Percentiles rank a stretch among this genome's conserved stretches.
phyloP scores from a whole-genome alignment of 148 eudicot species.

The Persicaria tinctoria region DNA sequence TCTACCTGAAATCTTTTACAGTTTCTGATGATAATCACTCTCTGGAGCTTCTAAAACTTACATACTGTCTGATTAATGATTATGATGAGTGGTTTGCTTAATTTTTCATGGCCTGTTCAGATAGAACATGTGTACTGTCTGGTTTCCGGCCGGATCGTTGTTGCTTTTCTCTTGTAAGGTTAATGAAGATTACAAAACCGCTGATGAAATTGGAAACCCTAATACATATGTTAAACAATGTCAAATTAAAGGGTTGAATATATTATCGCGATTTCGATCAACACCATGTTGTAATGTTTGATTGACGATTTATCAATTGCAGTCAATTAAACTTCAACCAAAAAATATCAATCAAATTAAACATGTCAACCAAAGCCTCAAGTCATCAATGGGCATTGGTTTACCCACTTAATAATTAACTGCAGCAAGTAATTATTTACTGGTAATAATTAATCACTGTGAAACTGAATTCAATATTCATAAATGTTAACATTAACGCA shows the following conservation, averaged over 20 bases:
- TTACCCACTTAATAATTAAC: neutral
- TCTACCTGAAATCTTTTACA: neutral
- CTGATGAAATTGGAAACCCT: neutral
- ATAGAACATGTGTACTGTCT: no score
- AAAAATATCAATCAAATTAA: neutral
- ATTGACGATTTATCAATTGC: neutral
- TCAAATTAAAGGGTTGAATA: neutral
- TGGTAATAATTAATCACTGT: neutral
- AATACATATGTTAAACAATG: neutral
- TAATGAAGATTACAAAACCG: no score
- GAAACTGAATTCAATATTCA: neutral
- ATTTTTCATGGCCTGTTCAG: no score
- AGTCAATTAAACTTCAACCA: neutral
- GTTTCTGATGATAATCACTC: neutral
- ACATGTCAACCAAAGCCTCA: neutral
- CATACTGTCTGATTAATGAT: no score
- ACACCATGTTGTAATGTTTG: neutral
- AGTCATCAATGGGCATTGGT: neutral
- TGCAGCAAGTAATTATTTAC: neutral
- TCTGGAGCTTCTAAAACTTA: neutral
- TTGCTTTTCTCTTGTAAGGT: no score
- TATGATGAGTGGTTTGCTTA: no score
- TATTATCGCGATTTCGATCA: no score
- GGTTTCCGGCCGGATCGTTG: no score
- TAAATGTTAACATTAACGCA: neutral